Evolutionary conservation across 495 filamentous ascomycete species (phyloP), one percentile per base, ranked within the genome.

Genomic region (Daldinia vernicosa): DNA sequence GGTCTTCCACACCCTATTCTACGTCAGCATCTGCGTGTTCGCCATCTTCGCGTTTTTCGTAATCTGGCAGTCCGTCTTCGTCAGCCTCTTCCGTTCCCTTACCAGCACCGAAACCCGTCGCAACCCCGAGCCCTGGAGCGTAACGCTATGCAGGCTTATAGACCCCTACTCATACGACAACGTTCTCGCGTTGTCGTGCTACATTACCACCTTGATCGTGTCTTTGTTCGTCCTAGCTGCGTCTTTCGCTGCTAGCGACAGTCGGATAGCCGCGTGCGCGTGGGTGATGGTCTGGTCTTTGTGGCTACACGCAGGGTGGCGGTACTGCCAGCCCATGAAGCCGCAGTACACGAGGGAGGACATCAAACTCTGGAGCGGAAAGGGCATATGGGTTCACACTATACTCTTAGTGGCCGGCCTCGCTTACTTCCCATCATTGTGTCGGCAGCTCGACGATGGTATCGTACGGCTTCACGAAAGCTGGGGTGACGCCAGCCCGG

Each of bases 251-350:
- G 53, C 53, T 11, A 56, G 30, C 53, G 1, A 19, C 3, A 22
- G 26, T 26, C 37, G 53, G 28, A 30, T 3, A 17, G 53, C 14
- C 3, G 30, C n/a, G n/a, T 9, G 9, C 15, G n/a, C 5, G 8
- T 56, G 26, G n/a, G 28, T 56, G n/a, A 15, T 35, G 6, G 3
- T 35, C 30, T 56, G 53, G 53, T 5, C 0, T 2, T 8, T 12
- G 12, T 56, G 53, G 53, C 8, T 56, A 6, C 37, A 37, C 53
- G 14, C 19, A n/a, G 53, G 53, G 28, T 56, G 53, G 53, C 53
- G 30, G 28, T 56, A 56, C 30, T 33, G n/a, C 28, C 53, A 22
- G n/a, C 53, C 53, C 6, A 19, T 35, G 53, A 35, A 35, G 9
- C 14, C 28, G 30, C 28, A 7, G n/a, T 33, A 33, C 28, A 35